Percentiles rank a stretch among this genome's conserved stretches.
phyloP scores from a whole-genome alignment of 768 basidiomycete species.

The Krasilnikovozyma curviuscula region DNA sequence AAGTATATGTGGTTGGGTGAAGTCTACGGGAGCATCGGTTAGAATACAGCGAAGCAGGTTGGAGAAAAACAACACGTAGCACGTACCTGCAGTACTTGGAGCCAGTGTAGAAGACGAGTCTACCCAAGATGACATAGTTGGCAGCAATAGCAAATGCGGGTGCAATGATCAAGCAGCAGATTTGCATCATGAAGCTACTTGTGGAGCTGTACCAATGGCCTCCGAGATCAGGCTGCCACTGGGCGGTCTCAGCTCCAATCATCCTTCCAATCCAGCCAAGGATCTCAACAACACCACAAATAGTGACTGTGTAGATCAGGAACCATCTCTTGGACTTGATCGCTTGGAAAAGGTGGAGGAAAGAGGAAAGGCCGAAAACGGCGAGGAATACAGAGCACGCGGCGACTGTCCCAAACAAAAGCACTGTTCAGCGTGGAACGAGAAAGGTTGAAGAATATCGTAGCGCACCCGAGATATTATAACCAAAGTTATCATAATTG shows the following conservation, averaged over 20 bases:
- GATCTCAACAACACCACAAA: background rate
- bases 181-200: background rate
- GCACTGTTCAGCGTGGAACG: too few relatives aligned
- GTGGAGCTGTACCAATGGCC: background rate
- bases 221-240: background rate
- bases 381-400: too few relatives aligned
- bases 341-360: background rate
- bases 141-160: conserved; percentile 39
- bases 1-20: conserved; percentile 16
- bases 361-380: too few relatives aligned
- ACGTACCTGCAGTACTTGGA: conserved; percentile 32
- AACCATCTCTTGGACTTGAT: background rate
- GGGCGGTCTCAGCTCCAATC: background rate
- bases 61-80: background rate
- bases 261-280: background rate
- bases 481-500: too few relatives aligned
- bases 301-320: background rate
- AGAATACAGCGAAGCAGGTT: too few relatives aligned
- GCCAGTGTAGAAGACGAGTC: conserved; percentile 32
- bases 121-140: conserved; percentile 42
- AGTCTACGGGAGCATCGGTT: conserved; percentile 3
- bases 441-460: too few relatives aligned
- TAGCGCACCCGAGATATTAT: too few relatives aligned
- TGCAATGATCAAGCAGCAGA: conserved; percentile 22
- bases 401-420: too few relatives aligned